Base-by-base conservation (phyloP, 1,284 basidiomycete genomes). In the Tilletia horrida region DNA sequence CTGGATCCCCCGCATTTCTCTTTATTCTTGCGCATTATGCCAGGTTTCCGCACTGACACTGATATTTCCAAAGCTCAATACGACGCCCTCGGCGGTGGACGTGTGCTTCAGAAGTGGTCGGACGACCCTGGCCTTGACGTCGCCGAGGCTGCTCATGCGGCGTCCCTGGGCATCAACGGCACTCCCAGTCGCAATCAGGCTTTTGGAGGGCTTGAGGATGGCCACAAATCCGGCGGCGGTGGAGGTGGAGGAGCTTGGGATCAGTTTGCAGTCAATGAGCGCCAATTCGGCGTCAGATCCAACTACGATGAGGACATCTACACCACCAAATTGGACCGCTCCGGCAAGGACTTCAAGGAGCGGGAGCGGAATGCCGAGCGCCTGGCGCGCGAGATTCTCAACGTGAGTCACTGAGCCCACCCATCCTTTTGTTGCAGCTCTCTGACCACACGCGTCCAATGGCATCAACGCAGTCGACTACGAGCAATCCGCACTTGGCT, bases 231-330 rank as follows among this genome's bases (percentile, higher is more conserved):
- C 9, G 25, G 50, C 3, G 18, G 18, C 6, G 55, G 29, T 59
- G 55, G 23, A 3, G 50, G 55, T 31, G 50, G 64, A n/a, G 82
- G 83, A 55, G 84, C 85, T 0, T 99, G 96, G 95, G 94, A 99
- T 82, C 95, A 98, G 84, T 99, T 99, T 77, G 90, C 90, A 48
- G 91, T 86, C 66, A 99, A 98, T 83, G 93, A 97, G 83, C 87
- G 90, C 74, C 85, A 92, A 70, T 97, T 97, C 80, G 96, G 96
- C 21, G 88, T 94, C 71, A 93, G 87, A 79, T 92, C 93, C 9
- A 88, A 88, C 78, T 99, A 93, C 82, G 89, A 97, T 77, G 95
- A 99, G 84, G 91, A 94, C 69, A 81, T 90, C 50, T 99, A 99
- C 83, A 99, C 96, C 23, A 98, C 95, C 50, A 93, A 89, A 84